Evolutionary conservation across 2,329 filamentous ascomycete genomes (phyloP), one percentile per base, ranked within the genome.

Genomic region (Allantophomopsis cytisporea): DNA sequence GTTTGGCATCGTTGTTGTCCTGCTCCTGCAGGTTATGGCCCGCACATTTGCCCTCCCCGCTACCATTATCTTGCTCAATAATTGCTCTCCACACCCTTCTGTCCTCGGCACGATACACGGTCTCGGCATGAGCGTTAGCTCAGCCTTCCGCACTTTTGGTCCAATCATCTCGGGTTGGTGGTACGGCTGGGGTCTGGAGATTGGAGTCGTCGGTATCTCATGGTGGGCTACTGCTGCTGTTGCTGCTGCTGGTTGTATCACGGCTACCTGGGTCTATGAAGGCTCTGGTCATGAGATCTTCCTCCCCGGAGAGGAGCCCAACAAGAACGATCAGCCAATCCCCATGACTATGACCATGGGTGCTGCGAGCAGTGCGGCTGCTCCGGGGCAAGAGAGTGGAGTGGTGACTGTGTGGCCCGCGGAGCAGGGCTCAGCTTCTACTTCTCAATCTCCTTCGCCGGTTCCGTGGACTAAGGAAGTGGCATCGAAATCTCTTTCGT

Each of bases 231-330:
- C 65, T 10, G 61, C 72, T 0, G 52, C 59, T 5, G 63, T 80
- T 17, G 68, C 73, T 1, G 58, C 68, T 6, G 39, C 73, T 5
- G 76, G 76, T 0, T 80, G 73, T 54, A 53, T 66, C 2, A 65
- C 75, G 10, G 68, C 73, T 2, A 69, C 75, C 56, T 66, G 68
- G 41, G 72, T 83, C n/a, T 63, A 73, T 31, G 79, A 83, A 49
- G 79, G 77, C 0, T 70, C 60, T 43, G 76, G 76, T 2, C 74
- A 78, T 54, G 74, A 79, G 55, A 68, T 74, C 18, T 57, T 66
- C 38, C 50, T 75, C 6, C 64, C 69, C 6, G 66, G 60, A 1
- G 67, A 71, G 38, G 13, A 28, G 23, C 23, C 23, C 23, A 28
- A 28, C 23, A 10, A 3, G 8, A 28, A 28, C 10, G 23, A 28